Evolutionary conservation across 2,329 filamentous ascomycete genomes (phyloP).

Genomic region (Amauroascus niger): DNA sequence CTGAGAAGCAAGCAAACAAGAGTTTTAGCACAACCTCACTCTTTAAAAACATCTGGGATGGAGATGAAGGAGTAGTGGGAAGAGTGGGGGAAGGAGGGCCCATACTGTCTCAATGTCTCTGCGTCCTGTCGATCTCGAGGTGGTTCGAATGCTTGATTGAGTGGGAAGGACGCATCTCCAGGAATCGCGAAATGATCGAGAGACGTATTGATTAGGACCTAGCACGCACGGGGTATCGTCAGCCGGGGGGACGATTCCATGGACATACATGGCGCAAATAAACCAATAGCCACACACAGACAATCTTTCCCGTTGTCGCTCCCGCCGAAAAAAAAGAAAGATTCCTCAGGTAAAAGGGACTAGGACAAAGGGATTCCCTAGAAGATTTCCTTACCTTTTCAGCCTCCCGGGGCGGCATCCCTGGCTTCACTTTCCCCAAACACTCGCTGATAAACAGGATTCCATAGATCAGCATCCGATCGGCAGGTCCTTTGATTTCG

Average conservation of each 20-base stretch:
- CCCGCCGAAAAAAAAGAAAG: not conserved
- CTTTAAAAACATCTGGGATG: not conserved
- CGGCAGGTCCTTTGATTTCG: constrained; percentile 92
- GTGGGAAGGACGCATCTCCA: constrained; percentile 81
- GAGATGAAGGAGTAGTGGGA: no score
- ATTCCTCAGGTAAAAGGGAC: not conserved
- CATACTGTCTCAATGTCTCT: constrained; percentile 76
- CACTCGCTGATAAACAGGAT: constrained; percentile 92
- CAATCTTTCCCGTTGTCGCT: no score
- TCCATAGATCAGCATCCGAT: constrained; percentile 89
- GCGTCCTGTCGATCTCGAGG: constrained; percentile 80
- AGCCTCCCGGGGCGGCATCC: constrained; percentile 54
- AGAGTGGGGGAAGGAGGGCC: constrained; percentile 7
- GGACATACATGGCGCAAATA: no score
- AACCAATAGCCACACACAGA: constrained; percentile 26
- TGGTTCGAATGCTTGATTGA: constrained; percentile 94
- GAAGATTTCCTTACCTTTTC: constrained; percentile 47
- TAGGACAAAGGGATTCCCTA: not conserved
- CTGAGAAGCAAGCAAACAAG: constrained; percentile 20
- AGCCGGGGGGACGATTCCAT: no score
- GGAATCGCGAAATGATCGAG: constrained; percentile 93
- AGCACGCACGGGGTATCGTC: not conserved
- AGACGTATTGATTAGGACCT: constrained; percentile 83
- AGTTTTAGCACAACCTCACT: not conserved
- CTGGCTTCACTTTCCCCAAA: constrained; percentile 73